phyloP scores from a whole-genome alignment of 2,329 filamentous ascomycete species.

The Phoma herbarum region DNA sequence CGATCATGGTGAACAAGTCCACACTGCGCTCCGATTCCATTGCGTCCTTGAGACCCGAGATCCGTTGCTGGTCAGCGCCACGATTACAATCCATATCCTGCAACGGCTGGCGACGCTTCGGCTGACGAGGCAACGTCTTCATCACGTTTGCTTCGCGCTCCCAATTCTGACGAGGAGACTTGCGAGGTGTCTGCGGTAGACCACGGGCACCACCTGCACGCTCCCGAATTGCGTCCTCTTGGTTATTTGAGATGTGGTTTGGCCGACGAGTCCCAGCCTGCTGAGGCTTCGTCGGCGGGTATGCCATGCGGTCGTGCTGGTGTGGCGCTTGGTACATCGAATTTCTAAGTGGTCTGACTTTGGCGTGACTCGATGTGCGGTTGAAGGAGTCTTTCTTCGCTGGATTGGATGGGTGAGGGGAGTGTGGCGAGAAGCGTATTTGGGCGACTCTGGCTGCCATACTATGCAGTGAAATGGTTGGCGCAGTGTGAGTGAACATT shows the following conservation, averaged over 20 bases:
- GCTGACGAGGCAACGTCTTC: conserved; percentile 2
- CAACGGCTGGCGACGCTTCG: background rate
- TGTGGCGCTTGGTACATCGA: conserved; percentile 4
- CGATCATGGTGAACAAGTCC: conserved; percentile 29
- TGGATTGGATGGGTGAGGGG: background rate
- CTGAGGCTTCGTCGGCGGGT: conserved; percentile 10
- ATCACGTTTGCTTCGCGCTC: background rate
- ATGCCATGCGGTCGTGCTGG: conserved; percentile 9
- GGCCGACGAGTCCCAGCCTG: conserved; percentile 18
- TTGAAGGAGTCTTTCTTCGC: conserved; percentile 6
- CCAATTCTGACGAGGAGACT: conserved; percentile 18
- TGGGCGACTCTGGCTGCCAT: conserved; percentile 7
- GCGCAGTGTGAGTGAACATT: conserved; percentile 18
- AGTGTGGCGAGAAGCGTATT: conserved; percentile 5
- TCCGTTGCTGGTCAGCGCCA: background rate
- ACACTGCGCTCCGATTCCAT: background rate
- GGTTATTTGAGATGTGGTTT: conserved; percentile 9
- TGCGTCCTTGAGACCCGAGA: background rate
- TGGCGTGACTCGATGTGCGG: conserved; percentile 3
- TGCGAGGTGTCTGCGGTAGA: conserved; percentile 14
- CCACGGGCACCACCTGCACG: conserved; percentile 14
- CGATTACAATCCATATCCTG: background rate
- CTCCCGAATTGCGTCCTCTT: conserved; percentile 10
- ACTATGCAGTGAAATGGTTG: conserved; percentile 8
- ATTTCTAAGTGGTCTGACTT: background rate